phyloP scores from a whole-genome alignment of 2,329 filamentous ascomycete species.

The Claviceps sp. region DNA sequence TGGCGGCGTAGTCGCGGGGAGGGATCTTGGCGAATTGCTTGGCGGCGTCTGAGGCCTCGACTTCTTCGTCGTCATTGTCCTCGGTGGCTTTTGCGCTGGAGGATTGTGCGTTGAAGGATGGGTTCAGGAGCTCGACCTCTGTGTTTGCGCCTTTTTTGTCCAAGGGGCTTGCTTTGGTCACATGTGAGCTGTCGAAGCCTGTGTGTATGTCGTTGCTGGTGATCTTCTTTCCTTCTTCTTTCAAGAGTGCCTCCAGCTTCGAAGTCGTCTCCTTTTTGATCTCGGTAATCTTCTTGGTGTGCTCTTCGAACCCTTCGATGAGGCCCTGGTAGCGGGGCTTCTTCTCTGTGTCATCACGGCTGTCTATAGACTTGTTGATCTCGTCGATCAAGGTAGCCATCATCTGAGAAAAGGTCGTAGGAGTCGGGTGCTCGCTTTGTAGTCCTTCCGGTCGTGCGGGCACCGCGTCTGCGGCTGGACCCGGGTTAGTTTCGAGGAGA shows the following conservation, averaged over 20 bases:
- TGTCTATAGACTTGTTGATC: conserved; percentile 73
- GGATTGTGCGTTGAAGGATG: conserved; percentile 26
- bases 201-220: conserved; percentile 82
- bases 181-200: conserved; percentile 78
- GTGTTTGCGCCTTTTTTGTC: conserved; percentile 35
- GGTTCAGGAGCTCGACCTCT: conserved; percentile 65
- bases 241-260: conserved; percentile 72
- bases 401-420: conserved; percentile 90
- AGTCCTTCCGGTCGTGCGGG: conserved; percentile 66
- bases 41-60: conserved; percentile 65
- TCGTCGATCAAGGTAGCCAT: conserved; percentile 93
- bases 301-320: conserved; percentile 61
- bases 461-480: conserved; percentile 61
- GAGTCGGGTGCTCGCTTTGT: conserved; percentile 57
- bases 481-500: conserved; percentile 68
- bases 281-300: conserved; percentile 63
- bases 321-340: conserved; percentile 56
- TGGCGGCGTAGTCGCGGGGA: conserved; percentile 57
- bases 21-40: conserved; percentile 72
- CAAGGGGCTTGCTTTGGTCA: conserved; percentile 46
- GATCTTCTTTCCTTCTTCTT: conserved; percentile 77
- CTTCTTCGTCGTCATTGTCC: conserved; percentile 58
- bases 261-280: conserved; percentile 62
- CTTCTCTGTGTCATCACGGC: conserved; percentile 55
- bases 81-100: conserved; percentile 19